Evolutionary conservation across 1,284 basidiomycete species (phyloP).

Genomic region (Sparassis latifolia): DNA sequence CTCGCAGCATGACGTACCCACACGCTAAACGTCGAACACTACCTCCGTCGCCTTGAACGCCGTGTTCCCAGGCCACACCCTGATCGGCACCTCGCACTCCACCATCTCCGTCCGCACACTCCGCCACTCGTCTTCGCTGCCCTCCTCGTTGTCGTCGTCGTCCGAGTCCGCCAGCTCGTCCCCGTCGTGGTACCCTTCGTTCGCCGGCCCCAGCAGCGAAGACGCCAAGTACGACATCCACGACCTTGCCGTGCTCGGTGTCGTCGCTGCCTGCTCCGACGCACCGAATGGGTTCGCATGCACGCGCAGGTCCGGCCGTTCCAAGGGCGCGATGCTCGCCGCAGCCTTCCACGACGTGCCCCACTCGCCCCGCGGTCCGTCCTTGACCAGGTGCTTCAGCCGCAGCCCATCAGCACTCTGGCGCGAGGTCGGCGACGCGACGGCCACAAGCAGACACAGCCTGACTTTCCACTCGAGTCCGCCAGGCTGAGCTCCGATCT

Average conservation of each 20-base stretch:
- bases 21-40: constrained; percentile 61
- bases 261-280: constrained; percentile 8
- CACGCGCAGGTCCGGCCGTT: constrained; percentile 29
- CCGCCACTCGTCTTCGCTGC: constrained; percentile 56
- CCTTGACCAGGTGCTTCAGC: constrained; percentile 48
- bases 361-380: constrained; percentile 59
- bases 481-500: constrained; percentile 31
- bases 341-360: constrained; percentile 61
- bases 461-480: constrained; percentile 85
- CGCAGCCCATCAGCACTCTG: constrained; percentile 43
- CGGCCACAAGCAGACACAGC: constrained; percentile 73
- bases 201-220: constrained; percentile 43
- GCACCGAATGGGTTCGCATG: constrained; percentile 7
- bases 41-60: constrained; percentile 78
- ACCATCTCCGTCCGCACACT: constrained; percentile 73
- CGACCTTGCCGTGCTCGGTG: constrained; percentile 26
- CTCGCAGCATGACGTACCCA: no score
- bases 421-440: constrained; percentile 41
- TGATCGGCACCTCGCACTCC: constrained; percentile 88
- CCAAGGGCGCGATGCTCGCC: constrained; percentile 51
- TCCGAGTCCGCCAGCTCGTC: constrained; percentile 34
- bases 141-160: constrained; percentile 48
- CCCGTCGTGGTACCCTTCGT: constrained; percentile 51
- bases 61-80: constrained; percentile 84
- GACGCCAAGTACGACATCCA: constrained; percentile 54